Evolutionary conservation across 331 rosid species (phyloP).

Genomic region (Acacia concinna): DNA sequence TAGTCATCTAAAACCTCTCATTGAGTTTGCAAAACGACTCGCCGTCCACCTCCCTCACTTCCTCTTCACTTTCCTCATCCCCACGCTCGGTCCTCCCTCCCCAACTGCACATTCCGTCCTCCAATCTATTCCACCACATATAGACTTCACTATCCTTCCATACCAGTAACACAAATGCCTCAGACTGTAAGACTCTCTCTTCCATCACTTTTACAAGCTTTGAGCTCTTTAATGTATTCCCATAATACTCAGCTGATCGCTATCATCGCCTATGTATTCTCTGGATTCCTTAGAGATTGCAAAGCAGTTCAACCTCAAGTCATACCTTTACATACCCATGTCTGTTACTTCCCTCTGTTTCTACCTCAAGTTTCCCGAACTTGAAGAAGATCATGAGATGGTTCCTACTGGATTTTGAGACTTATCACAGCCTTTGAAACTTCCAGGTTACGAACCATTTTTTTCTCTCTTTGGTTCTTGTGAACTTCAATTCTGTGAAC

Average conservation of each 20-base stretch:
- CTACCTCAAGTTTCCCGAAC: not conserved
- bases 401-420: not conserved
- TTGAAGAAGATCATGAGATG: not conserved
- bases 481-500: too few relatives aligned
- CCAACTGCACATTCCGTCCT: slow-evolving; percentile 26
- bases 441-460: not conserved
- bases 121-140: slow-evolving; percentile 26
- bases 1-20: slow-evolving; percentile 38
- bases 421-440: not conserved
- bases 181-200: slow-evolving; percentile 29
- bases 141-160: slow-evolving; percentile 31
- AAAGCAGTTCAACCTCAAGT: not conserved
- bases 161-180: slow-evolving; percentile 1
- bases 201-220: slow-evolving; percentile 1
- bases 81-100: slow-evolving; percentile 30
- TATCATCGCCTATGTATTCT: not conserved
- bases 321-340: not conserved
- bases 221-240: not conserved
- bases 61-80: slow-evolving; percentile 33
- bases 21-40: slow-evolving; percentile 39
- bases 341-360: not conserved
- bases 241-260: not conserved
- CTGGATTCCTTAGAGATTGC: not conserved
- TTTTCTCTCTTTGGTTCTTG: too few relatives aligned
- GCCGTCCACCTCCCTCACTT: slow-evolving; percentile 17